Percentiles rank a stretch among this genome's conserved stretches.
Evolutionary conservation across 768 basidiomycete genomes (phyloP).

Genomic region (Termitomyces sp.): DNA sequence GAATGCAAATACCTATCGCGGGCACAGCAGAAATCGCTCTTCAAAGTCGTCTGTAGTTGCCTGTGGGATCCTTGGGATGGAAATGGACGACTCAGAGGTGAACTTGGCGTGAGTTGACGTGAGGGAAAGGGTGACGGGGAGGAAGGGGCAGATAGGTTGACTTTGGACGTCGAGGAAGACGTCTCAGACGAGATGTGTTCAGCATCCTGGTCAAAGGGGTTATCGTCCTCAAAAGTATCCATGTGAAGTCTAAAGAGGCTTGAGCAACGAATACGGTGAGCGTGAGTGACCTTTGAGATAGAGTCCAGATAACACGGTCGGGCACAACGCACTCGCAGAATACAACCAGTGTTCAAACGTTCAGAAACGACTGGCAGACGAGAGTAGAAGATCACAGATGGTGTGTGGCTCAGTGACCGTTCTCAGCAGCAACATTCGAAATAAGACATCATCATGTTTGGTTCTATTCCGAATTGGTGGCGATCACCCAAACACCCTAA

Average conservation of each 20-base stretch:
- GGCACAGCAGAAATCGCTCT: slow-evolving; percentile 76
- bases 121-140: slow-evolving; percentile 47
- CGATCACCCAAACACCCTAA: slow-evolving; percentile 57
- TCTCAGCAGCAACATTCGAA: background rate
- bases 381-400: background rate
- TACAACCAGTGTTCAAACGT: background rate
- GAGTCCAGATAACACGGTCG: background rate
- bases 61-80: slow-evolving; percentile 56
- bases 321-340: background rate
- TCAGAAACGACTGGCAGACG: background rate
- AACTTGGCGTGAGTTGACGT: slow-evolving; percentile 44
- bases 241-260: slow-evolving; percentile 18
- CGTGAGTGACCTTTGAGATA: background rate
- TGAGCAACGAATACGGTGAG: slow-evolving; percentile 6
- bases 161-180: slow-evolving; percentile 47
- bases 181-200: slow-evolving; percentile 44
- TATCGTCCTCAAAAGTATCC: slow-evolving; percentile 61
- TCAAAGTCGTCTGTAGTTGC: slow-evolving; percentile 50
- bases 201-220: slow-evolving; percentile 57
- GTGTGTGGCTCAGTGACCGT: background rate
- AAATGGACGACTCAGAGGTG: slow-evolving; percentile 44
- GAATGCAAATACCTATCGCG: slow-evolving; percentile 77
- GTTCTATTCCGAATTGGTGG: slow-evolving; percentile 35
- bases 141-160: slow-evolving; percentile 56
- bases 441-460: slow-evolving; percentile 30